Conservation (phyloP, 1,139 yeast species). For the Taiozyma sp. region DNA sequence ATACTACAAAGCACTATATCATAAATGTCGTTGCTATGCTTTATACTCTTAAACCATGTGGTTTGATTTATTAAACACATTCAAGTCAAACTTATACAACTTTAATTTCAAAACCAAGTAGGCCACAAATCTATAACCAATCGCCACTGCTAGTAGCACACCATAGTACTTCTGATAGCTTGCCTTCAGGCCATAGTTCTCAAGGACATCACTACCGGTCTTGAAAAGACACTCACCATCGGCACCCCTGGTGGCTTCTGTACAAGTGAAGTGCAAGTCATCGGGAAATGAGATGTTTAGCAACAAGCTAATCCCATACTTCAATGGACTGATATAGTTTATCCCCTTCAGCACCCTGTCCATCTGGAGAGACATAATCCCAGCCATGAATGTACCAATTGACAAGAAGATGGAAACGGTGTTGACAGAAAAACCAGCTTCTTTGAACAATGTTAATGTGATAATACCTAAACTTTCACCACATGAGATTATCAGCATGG, state of each 20-base stretch:
- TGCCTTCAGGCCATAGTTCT: conserved; percentile 34
- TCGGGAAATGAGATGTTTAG: conserved; percentile 40
- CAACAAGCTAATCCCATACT: conserved; percentile 50
- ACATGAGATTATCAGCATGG: conserved; percentile 57
- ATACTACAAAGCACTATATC: neutral
- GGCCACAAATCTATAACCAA: conserved; percentile 33
- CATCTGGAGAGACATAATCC: conserved; percentile 74
- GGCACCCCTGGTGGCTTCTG: conserved; percentile 25
- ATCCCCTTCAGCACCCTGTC: conserved; percentile 62
- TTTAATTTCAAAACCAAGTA: conserved; percentile 25
- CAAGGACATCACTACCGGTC: conserved; percentile 46
- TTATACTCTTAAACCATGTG: neutral
- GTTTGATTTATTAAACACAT: conserved; percentile 2
- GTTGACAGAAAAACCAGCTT: conserved; percentile 77
- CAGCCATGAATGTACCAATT: conserved; percentile 79
- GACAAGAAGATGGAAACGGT: conserved; percentile 59
- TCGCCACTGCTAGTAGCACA: conserved; percentile 26
- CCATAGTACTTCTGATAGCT: conserved; percentile 29
- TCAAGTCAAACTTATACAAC: conserved; percentile 17
- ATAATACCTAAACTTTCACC: conserved; percentile 84
- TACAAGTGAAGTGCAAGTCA: conserved; percentile 36
- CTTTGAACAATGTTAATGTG: conserved; percentile 65
- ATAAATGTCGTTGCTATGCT: neutral
- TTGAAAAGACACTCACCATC: conserved; percentile 40
- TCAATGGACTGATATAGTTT: conserved; percentile 71